Evolutionary conservation across 2,329 filamentous ascomycete genomes (phyloP), one percentile per base, ranked within the genome.

Genomic region (Elsinoe perseae): DNA sequence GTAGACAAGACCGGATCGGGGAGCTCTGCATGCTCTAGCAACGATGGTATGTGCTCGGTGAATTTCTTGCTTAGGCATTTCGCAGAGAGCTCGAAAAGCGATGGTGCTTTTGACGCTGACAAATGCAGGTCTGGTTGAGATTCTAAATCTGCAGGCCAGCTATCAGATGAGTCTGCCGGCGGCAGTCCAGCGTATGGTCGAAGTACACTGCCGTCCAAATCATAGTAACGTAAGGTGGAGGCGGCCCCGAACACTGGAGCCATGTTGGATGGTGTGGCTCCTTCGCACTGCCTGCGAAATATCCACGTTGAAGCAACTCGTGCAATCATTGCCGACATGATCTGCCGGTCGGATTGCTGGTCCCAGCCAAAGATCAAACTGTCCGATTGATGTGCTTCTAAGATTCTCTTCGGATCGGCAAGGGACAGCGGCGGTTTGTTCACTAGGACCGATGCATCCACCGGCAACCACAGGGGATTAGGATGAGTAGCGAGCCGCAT

Each of bases 401-500:
- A 32, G n/a, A 25, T 36, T 6, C 14, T 16, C 25, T 2, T 55
- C 18, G 20, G 54, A 52, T 21, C 21, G 8, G 10, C 56, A 32
- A 32, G 55, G 34, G 18, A 46, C 20, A 18, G 16, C 23, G 46
- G 53, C 27, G 8, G 53, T 14, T 46, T 27, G 10, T 43, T 21
- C 20, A 10, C 4, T 43, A 25, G 28, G 14, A 4, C 7, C 16
- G 21, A 2, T 3, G 18, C 25, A 12, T 52, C 28, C 2, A 58
- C 21, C 16, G 57, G 57, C 53, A 76, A 69, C 56, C 78, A 72
- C 58, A 86, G 83, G 0, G 81, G 80, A 63, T 88, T 89, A 0
- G 84, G 84, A 56, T 81, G 77, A 2, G 84, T 62, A 23, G 72
- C 73, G n/a, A 87, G 68, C 3, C 74, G 73, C 10, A 68, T 66